Evolutionary conservation across 192 early-diverging fungal genomes (phyloP).

Genomic region (Geranomyces michiganensis): DNA sequence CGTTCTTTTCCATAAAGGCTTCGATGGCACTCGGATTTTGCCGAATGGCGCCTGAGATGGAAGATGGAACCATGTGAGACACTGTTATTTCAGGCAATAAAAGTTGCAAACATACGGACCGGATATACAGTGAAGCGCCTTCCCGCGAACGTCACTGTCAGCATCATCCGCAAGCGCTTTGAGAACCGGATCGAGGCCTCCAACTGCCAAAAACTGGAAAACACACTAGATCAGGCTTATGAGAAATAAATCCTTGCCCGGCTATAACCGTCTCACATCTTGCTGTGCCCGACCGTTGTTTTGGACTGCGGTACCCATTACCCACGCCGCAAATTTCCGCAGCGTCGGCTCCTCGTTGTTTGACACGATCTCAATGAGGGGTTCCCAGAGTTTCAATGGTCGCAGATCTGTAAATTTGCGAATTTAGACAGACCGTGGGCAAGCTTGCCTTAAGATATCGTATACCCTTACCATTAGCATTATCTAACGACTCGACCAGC

Average conservation of each 20-base stretch:
- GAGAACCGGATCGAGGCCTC: conserved; percentile 42
- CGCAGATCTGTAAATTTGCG: conserved; percentile 64
- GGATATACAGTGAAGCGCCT: conserved; percentile 48
- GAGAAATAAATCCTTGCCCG: conserved; percentile 52
- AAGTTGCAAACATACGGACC: conserved; percentile 7
- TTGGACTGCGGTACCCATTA: too few species aligned
- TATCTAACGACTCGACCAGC: conserved; percentile 86
- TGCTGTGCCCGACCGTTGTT: too few species aligned
- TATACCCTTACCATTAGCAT: conserved; percentile 69
- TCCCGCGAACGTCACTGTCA: conserved; percentile 39
- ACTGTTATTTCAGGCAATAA: too few species aligned
- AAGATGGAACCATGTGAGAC: conserved; percentile 1
- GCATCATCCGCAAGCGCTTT: conserved; percentile 28
- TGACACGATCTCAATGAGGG: conserved; percentile 67
- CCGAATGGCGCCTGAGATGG: conserved; percentile 35
- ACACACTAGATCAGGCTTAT: too few species aligned
- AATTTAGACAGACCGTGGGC: neutral
- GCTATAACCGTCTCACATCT: too few species aligned
- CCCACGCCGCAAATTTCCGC: too few species aligned
- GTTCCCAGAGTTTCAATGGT: conserved; percentile 87
- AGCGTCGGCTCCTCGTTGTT: conserved; percentile 52
- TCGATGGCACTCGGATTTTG: conserved; percentile 38
- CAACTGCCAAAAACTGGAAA: conserved; percentile 42
- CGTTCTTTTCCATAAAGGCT: conserved; percentile 28
- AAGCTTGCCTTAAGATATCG: neutral